Base-by-base conservation (phyloP, 371 early-diverging fungal species). In the Mucor circinelloides region DNA sequence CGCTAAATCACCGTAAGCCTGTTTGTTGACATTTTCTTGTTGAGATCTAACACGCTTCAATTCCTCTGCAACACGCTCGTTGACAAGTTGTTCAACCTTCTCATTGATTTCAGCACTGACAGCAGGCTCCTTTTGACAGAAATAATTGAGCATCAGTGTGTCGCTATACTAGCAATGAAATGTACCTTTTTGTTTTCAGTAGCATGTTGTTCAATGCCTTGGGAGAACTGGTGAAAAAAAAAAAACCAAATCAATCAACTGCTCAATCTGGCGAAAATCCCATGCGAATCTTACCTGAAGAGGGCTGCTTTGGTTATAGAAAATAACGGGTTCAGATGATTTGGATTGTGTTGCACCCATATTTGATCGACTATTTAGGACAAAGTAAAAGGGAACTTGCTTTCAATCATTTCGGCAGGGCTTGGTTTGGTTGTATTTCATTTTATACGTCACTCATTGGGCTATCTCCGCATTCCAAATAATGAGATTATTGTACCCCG, bases 311-410 rank as follows among this genome's bases (percentile, higher is more conserved):
- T 80, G 80, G 58, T 82, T 82, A 54, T 82, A 82, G 54, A 82
- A 78, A 59, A 82, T 82, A 38, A 82, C 69, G 10, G 80, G 80
- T 67, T 82, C 78, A 38, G 70, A 36, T 50, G 71, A 34, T 46
- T 75, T 82, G 58, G 83, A 82, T 69, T 82, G 83, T 68, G 74
- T 74, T 27, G 79, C 76, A 57, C 83, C 83, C 83, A 82, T 82
- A 58, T 12, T 69, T 42, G 28, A 38, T 36, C 27, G 21, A 52
- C 23, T 58, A 25, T 61, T 23, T 15, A n/a, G 46, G n/a, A 28
- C 5, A 62, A 34, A 62, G 19, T 21, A 23, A 50, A 17, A 34
- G 8, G 23, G 36, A 42, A 8, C 12, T 17, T 9, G 6, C n/a
- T 6, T 34, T 10, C 3, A 56, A 56, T 56, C 15, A 17, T 56